Evolutionary conservation across 768 basidiomycete genomes (phyloP).

Genomic region (Dacryopinax spathularia): DNA sequence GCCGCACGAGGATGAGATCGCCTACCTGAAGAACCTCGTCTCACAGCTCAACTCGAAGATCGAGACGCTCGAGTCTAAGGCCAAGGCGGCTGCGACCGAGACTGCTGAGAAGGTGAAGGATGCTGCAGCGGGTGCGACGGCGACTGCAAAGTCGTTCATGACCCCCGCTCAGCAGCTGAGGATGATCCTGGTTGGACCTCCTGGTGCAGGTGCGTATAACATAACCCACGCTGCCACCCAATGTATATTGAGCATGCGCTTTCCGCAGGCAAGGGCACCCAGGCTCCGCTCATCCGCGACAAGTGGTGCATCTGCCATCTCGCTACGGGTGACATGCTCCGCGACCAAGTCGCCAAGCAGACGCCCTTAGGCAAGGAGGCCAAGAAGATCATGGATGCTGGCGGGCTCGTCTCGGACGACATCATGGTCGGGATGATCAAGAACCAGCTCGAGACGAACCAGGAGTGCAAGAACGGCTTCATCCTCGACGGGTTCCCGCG

Average conservation of each 20-base stretch:
- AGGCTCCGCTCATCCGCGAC: constrained; percentile 83
- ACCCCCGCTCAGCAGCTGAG: constrained; percentile 68
- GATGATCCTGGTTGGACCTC: constrained; percentile 88
- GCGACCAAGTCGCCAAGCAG: constrained; percentile 78
- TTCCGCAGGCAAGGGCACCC: constrained; percentile 83
- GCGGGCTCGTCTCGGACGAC: constrained; percentile 89
- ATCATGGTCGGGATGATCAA: constrained; percentile 98
- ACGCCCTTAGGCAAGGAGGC: constrained; percentile 80
- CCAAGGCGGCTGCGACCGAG: constrained; percentile 32
- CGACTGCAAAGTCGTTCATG: background rate
- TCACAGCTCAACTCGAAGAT: constrained; percentile 87
- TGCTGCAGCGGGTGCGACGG: background rate
- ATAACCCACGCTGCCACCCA: no score
- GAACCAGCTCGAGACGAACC: constrained; percentile 86
- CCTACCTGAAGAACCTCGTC: constrained; percentile 88
- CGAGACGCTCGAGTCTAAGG: constrained; percentile 52
- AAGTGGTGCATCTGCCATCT: constrained; percentile 95
- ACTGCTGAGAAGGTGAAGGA: constrained; percentile 23
- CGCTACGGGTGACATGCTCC: constrained; percentile 97
- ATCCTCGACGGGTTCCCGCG: constrained; percentile 99
- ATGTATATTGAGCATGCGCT: no score
- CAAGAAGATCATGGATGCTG: constrained; percentile 95
- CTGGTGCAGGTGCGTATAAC: constrained; percentile 84
- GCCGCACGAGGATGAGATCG: constrained; percentile 48
- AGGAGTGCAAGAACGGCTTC: constrained; percentile 88